Conservation (phyloP, 2,329 filamentous ascomycete genomes). For the Periglandula ipomoeae region DNA sequence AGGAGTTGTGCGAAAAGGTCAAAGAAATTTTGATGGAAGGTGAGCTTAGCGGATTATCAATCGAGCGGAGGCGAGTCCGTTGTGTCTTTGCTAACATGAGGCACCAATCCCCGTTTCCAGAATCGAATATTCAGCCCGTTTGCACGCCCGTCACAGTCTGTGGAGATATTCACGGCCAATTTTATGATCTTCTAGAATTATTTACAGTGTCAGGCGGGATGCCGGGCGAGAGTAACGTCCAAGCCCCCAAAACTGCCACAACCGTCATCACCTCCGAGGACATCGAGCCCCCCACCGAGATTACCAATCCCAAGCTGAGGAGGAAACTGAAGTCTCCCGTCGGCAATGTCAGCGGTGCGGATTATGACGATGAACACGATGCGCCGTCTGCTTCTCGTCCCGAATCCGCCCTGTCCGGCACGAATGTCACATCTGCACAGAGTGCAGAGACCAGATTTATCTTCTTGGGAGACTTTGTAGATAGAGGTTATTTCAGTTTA, state of each 20-base stretch:
- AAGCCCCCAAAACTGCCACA: constrained; percentile 58
- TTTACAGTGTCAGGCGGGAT: constrained; percentile 96
- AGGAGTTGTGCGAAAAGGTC: constrained; percentile 95
- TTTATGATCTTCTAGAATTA: constrained; percentile 94
- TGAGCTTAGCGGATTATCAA: constrained; percentile 26
- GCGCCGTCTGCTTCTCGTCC: constrained; percentile 16
- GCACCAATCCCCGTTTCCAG: constrained; percentile 34
- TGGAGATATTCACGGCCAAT: constrained; percentile 97
- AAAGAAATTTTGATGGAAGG: constrained; percentile 99
- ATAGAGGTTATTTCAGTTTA: constrained; percentile 93
- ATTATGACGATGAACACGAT: constrained; percentile 37
- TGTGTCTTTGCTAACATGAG: background rate
- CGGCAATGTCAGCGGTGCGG: constrained; percentile 35
- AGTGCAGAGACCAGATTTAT: constrained; percentile 49
- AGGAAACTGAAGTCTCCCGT: constrained; percentile 61
- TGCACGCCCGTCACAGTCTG: constrained; percentile 93
- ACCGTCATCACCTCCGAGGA: constrained; percentile 81
- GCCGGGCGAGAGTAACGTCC: constrained; percentile 70
- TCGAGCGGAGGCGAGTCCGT: background rate
- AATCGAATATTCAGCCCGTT: constrained; percentile 98
- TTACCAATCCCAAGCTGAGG: constrained; percentile 77
- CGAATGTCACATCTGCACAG: constrained; percentile 28
- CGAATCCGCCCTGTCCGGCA: constrained; percentile 24
- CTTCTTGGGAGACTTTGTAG: constrained; percentile 83
- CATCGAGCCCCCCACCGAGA: constrained; percentile 82